These are phyloP conservation scores for Fusarium floridanum DNA, from an alignment of 2,329 filamentous ascomycete species.

Conservation along the genomic window DNA sequence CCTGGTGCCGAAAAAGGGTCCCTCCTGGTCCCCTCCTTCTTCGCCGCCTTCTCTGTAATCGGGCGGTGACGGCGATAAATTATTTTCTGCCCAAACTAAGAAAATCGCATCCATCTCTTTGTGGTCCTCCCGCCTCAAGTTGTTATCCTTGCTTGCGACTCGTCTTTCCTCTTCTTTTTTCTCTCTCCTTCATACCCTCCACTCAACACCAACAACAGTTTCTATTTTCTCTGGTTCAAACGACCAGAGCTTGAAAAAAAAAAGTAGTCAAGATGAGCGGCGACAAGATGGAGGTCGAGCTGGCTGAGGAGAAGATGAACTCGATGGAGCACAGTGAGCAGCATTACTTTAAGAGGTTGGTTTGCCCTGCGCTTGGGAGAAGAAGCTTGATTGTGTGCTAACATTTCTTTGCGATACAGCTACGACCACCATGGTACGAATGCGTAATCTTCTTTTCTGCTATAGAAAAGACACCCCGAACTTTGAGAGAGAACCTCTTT, in stretches of 20 bases:
- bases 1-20: slow-evolving; percentile 31
- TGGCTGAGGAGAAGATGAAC: slow-evolving; percentile 74
- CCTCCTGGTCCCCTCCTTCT: slow-evolving; percentile 1
- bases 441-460: slow-evolving; percentile 46
- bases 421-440: slow-evolving; percentile 95
- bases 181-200: neutral
- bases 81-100: slow-evolving; percentile 48
- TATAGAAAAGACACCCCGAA: slow-evolving; percentile 2
- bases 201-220: slow-evolving; percentile 1
- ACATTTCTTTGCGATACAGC: slow-evolving; percentile 63
- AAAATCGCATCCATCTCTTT: slow-evolving; percentile 42
- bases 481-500: slow-evolving; percentile 6
- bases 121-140: slow-evolving; percentile 29
- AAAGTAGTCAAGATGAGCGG: slow-evolving; percentile 57
- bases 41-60: slow-evolving; percentile 34
- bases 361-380: slow-evolving; percentile 24
- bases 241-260: slow-evolving; percentile 10
- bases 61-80: slow-evolving; percentile 49
- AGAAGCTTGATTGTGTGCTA: slow-evolving; percentile 47
- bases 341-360: slow-evolving; percentile 98
- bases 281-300: slow-evolving; percentile 70
- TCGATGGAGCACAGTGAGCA: slow-evolving; percentile 93
- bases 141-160: slow-evolving; percentile 36
- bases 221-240: slow-evolving; percentile 3
- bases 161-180: slow-evolving; percentile 24